Base-by-base conservation (phyloP, 1,284 basidiomycete species). In the Trichosporon sp. region DNA sequence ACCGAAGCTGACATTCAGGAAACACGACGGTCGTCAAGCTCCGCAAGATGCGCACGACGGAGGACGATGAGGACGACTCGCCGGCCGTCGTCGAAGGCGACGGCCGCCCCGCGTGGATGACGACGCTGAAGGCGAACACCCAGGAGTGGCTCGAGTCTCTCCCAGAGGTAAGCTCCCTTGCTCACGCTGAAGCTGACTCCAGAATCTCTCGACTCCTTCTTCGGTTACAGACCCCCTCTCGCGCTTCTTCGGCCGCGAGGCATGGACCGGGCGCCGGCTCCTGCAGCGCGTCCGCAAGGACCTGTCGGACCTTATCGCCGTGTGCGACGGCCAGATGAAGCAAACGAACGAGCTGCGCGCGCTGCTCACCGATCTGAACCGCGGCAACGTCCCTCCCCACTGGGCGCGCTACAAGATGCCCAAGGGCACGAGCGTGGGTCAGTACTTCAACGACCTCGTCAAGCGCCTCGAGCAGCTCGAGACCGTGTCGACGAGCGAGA, bases 31-130 rank as follows among this genome's bases (percentile, higher is more conserved):
- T 96, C 38, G 86, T 88, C 67, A 94, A 95, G 77, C 85, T 97
- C 63, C 89, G 93, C 74, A 95, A 95, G 85, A 96, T 95, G 92
- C 87, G 93, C 69, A 92, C 89, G 79, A 85, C 95, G 62, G 88
- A 89, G 1, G 95, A 98, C 79, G 93, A 95, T 72, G 93, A 95
- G 62, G 88, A 89, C 66, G 92, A 92, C 29, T 84, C 85, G 1
- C 73, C 71, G 2, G 75, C 77, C 0, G 89, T 90, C 75, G 85
- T 87, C 34, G 88, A 88, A 66, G 83, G 87, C 0, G 87, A 87
- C 4, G 88, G 90, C 68, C 91, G 93, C 78, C 95, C 95, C 2
- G 91, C 91, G 0, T 97, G 95, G 95, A 97, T 97, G 95, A 88
- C 91, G 47, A 86, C 88, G 18, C 84, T 97, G 38, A 86, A 90